Base-by-base conservation (phyloP, 1,284 basidiomycete species). In the Heterobasidion parviporum region DNA sequence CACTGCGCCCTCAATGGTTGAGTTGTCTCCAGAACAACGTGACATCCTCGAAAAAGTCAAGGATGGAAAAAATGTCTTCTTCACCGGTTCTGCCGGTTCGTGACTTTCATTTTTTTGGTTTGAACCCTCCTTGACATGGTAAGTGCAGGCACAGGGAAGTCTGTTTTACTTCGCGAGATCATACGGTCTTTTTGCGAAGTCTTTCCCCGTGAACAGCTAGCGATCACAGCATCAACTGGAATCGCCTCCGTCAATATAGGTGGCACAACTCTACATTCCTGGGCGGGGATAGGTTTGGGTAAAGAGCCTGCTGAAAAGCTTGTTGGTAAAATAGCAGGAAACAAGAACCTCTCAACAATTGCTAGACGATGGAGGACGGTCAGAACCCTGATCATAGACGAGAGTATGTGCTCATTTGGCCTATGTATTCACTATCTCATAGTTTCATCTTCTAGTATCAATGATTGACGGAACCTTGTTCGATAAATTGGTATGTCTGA, bases 181-280 rank as follows among this genome's bases (percentile, higher is more conserved):
- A 96, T 98, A 66, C 76, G 77, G 67, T 67, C 52, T 51, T 62
- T 63, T 43, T 57, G 62, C 15, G 63, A 59, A 20, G 50, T 52
- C 34, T 50, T 9, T 50, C 58, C 26, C 35, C 9, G 20, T 18
- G 38, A 18, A 38, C 12, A 8, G n/a, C 58, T 87, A 4, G 83
- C 80, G 1, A 76, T 87, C 50, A 87, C 85, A 0, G 85, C 85
- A 1, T 83, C 83, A 8, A 85, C 83, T 68, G 94, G 94, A 36
- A 95, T 98, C 60, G 95, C 96, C 1, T 92, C 92, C 0, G 89
- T 94, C 64, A 97, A 98, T 65, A 93, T 98, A 56, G 94, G 94
- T 6, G 95, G 96, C 26, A 82, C 87, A 35, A 98, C 95, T 0
- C 76, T 98, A 16, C 95, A 98, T 68, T 95, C 93, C 3, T 99